Conservation (phyloP, 306 rosid species). For the Quercus parvula region DNA sequence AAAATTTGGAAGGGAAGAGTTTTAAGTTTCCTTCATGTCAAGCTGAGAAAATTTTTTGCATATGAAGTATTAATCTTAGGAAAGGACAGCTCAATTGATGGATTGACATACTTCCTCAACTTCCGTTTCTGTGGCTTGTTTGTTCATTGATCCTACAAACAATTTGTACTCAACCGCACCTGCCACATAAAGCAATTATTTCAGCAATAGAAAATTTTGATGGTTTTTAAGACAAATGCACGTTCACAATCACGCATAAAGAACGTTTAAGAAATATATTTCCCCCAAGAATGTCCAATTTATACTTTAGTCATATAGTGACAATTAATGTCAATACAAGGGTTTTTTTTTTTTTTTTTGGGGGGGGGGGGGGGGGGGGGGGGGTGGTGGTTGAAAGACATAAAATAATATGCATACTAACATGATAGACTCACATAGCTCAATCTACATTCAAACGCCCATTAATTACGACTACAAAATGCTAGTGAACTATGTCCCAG, state of each 20-base stretch:
- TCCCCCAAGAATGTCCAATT: constrained; percentile 4
- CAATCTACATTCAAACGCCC: background rate
- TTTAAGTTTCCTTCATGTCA: background rate
- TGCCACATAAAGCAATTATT: constrained; percentile 29
- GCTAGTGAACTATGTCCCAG: background rate
- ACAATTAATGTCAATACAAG: background rate
- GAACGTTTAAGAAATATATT: background rate
- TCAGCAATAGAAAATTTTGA: constrained; percentile 18
- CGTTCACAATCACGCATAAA: background rate
- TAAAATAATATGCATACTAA: background rate
- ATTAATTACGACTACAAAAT: background rate
- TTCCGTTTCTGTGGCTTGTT: constrained; percentile 81
- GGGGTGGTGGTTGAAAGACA: too few species aligned
- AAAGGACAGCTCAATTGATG: constrained; percentile 18
- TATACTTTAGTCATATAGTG: background rate
- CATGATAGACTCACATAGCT: background rate
- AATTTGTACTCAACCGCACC: constrained; percentile 97
- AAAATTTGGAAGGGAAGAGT: constrained; percentile 2
- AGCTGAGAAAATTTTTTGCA: constrained; percentile 5
- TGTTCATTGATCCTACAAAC: constrained; percentile 93
- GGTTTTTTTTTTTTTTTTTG: too few species aligned
- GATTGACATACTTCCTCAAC: constrained; percentile 78
- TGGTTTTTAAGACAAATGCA: background rate
- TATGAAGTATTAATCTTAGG: background rate
- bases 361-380: background rate